phyloP scores from a whole-genome alignment of 2,329 filamentous ascomycete species.

The Aspergillus thermomutatus region DNA sequence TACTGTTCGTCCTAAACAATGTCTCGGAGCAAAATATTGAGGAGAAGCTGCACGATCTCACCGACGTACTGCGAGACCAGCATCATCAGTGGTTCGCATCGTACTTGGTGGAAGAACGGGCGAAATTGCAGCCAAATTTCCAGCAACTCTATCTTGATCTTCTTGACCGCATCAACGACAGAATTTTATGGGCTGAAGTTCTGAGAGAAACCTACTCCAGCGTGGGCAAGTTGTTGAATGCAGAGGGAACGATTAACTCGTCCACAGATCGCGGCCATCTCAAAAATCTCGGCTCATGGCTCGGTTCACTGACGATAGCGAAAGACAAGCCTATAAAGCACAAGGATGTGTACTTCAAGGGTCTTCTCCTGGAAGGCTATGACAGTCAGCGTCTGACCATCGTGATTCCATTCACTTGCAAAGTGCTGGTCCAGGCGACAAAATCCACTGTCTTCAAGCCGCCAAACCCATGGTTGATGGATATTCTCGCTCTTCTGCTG shows the following conservation, averaged over 20 bases:
- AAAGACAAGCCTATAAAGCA: constrained; percentile 94
- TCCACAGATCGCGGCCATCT: constrained; percentile 80
- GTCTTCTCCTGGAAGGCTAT: constrained; percentile 87
- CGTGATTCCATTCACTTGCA: constrained; percentile 96
- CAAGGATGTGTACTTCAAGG: constrained; percentile 95
- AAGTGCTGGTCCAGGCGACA: constrained; percentile 80
- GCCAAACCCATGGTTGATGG: constrained; percentile 97
- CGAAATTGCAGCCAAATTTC: constrained; percentile 96
- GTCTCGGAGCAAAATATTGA: constrained; percentile 86
- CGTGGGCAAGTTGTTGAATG: constrained; percentile 81
- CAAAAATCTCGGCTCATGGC: constrained; percentile 91
- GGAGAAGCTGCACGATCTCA: constrained; percentile 77
- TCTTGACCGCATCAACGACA: constrained; percentile 76
- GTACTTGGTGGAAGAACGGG: constrained; percentile 91
- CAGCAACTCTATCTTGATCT: constrained; percentile 90
- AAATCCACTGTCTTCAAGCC: constrained; percentile 86
- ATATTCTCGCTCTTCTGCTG: constrained; percentile 84
- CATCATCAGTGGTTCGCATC: constrained; percentile 96
- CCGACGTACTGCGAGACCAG: constrained; percentile 70
- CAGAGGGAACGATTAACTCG: constrained; percentile 79
- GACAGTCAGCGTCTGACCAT: constrained; percentile 88
- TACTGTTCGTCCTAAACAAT: constrained; percentile 95
- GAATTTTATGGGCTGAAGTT: constrained; percentile 79
- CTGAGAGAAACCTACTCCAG: constrained; percentile 88
- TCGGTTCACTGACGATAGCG: constrained; percentile 87